Evolutionary conservation across 805 yeast genomes (phyloP), one percentile per base, ranked within the genome.

Genomic region (Metschnikowia dekortorum): DNA sequence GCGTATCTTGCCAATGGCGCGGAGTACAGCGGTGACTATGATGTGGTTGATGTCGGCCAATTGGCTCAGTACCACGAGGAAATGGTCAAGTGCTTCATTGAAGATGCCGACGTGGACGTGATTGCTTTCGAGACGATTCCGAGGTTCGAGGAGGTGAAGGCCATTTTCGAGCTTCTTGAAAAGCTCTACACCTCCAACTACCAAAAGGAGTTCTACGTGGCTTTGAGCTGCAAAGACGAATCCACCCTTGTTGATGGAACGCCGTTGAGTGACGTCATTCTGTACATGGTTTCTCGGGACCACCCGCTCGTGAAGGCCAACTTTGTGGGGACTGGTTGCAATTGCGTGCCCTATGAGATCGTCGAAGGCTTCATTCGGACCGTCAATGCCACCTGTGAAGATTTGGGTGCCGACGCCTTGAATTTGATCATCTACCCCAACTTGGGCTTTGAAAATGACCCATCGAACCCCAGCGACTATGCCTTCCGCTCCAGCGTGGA

Each of bases 111-210:
- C 3, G 75, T 83, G 8, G 89, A 84, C 54, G 49, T 81, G 6
- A 67, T 87, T 22, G 84, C 81, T 0, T 71, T 86, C 50, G 96
- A 88, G 62, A 88, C 96, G 0, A 75, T 87, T 13, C 94, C 96
- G 2, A 79, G 74, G 44, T 61, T 78, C 16, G 60, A 60, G 37
- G 96, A 88, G 65, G 59, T 84, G 36, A 68, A 74, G 57, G 81
- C 75, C 1, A 60, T 86, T 8, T 54, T 79, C 8, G 62, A 71
- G 26, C 53, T 81, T 53, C 52, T 80, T 59, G 65, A 62, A 22
- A 61, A 57, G 22, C 46, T 70, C 11, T 56, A 59, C 35, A 42
- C 58, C n/a, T 45, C 50, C 7, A 48, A 54, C 1, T 34, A 47
- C 32, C 49, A 45, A 2, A 73, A 76, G 51, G 78, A 79, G 13